phyloP scores from a whole-genome alignment of 192 early-diverging fungal genomes.

The Coemansia brasiliensis region DNA sequence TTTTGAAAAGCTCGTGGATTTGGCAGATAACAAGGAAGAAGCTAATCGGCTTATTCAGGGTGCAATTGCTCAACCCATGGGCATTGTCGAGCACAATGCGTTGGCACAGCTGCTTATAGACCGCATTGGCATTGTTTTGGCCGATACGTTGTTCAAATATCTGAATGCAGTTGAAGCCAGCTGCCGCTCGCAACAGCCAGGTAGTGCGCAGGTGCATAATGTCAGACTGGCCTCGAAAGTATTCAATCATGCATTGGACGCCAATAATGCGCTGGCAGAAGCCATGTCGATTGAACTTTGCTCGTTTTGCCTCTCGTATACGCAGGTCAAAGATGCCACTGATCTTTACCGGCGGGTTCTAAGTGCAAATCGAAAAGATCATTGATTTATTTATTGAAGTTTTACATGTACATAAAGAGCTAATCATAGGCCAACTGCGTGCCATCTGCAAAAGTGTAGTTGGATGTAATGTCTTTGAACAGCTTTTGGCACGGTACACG shows the following conservation, averaged over 20 bases:
- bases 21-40: background rate
- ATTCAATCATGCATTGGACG: constrained; percentile 23
- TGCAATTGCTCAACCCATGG: constrained; percentile 31
- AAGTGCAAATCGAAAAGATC: background rate
- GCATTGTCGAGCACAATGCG: constrained; percentile 29
- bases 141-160: constrained; percentile 32
- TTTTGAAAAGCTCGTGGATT: constrained; percentile 13
- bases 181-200: constrained; percentile 22
- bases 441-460: constrained; percentile 40
- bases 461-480: constrained; percentile 38
- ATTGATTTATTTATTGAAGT: background rate
- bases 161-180: constrained; percentile 47
- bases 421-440: constrained; percentile 16
- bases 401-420: background rate
- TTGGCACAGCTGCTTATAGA: constrained; percentile 27
- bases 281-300: constrained; percentile 38
- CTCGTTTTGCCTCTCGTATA: constrained; percentile 46
- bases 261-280: constrained; percentile 19
- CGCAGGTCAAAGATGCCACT: constrained; percentile 40
- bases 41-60: constrained; percentile 20
- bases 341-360: constrained; percentile 38
- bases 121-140: constrained; percentile 1
- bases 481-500: constrained; percentile 53
- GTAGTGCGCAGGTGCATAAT: constrained; percentile 21
- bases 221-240: constrained; percentile 34